Conservation (phyloP, 177 flowering plant species). For the Tripterygium wilfordii region DNA sequence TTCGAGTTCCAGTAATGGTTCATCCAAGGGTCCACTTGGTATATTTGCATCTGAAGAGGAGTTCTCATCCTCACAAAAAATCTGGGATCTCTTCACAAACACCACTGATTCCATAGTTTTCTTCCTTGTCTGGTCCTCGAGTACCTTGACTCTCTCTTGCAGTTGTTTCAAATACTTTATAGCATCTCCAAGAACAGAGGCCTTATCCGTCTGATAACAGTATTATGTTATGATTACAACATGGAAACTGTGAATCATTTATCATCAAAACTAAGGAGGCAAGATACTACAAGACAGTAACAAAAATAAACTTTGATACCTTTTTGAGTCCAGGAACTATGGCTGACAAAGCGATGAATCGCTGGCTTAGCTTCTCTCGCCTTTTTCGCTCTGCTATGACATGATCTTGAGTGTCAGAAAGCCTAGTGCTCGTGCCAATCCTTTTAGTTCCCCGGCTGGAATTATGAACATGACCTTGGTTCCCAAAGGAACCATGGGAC, state of each 20-base stretch:
- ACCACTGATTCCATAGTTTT: constrained; percentile 34
- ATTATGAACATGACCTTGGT: constrained; percentile 26
- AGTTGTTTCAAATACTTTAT: constrained; percentile 62
- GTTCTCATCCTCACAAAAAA: constrained; percentile 20
- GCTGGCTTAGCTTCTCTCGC: constrained; percentile 76
- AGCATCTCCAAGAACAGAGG: constrained; percentile 59
- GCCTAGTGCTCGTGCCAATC: constrained; percentile 11
- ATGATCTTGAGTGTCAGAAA: constrained; percentile 60
- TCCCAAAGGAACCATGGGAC: constrained; percentile 24
- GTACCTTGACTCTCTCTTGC: constrained; percentile 41
- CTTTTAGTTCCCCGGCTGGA: constrained; percentile 33
- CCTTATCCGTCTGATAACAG: constrained; percentile 57
- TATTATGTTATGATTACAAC: no score
- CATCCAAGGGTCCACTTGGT: constrained; percentile 11
- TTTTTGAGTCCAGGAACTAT: constrained; percentile 79
- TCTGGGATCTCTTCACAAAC: constrained; percentile 31
- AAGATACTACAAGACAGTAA: neutral
- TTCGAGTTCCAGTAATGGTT: constrained; percentile 50
- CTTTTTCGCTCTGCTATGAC: constrained; percentile 74
- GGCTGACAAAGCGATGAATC: constrained; percentile 81
- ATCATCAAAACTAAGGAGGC: neutral
- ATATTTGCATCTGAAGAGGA: constrained; percentile 14
- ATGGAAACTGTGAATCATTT: no score
- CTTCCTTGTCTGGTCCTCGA: constrained; percentile 40
- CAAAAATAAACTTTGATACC: constrained; percentile 27